phyloP scores from a whole-genome alignment of 495 filamentous ascomycete genomes.

The Aspergillus wentii region DNA sequence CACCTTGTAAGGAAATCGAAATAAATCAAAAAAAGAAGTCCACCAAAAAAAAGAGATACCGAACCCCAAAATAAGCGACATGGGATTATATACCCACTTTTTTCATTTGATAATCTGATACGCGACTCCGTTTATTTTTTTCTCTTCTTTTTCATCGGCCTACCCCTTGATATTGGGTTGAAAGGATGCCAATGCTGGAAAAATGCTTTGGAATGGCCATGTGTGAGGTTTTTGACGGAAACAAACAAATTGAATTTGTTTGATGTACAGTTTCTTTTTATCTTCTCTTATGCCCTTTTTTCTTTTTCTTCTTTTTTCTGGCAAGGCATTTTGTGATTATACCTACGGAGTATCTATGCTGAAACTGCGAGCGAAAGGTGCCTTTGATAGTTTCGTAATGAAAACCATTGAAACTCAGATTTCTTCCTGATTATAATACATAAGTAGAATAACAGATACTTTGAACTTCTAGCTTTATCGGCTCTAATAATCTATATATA shows the following conservation, averaged over 20 bases:
- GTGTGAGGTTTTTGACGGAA: background rate
- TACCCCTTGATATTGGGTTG: background rate
- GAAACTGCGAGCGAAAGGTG: too few species aligned
- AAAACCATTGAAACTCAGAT: too few species aligned
- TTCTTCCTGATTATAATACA: background rate
- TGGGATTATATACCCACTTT: background rate
- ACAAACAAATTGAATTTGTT: slow-evolving; percentile 28
- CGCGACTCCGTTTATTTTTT: too few species aligned
- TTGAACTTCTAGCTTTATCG: too few species aligned
- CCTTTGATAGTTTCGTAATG: slow-evolving; percentile 27
- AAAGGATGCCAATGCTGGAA: too few species aligned
- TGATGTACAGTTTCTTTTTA: slow-evolving; percentile 25
- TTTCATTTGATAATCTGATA: background rate
- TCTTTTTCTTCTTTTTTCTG: slow-evolving; percentile 18
- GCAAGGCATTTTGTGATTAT: slow-evolving; percentile 25
- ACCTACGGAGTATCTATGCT: too few species aligned
- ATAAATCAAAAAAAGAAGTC: slow-evolving; percentile 1
- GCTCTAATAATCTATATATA: slow-evolving; percentile 5
- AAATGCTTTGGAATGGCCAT: too few species aligned
- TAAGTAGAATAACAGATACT: background rate
- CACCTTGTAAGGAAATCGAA: slow-evolving; percentile 13
- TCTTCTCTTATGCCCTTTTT: slow-evolving; percentile 8
- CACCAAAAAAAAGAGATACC: slow-evolving; percentile 1
- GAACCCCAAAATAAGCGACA: background rate
- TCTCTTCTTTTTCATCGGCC: background rate